These are phyloP conservation scores for Fusarium buxicola DNA, from an alignment of 2,329 filamentous ascomycete genomes.

Conservation along the genomic window DNA sequence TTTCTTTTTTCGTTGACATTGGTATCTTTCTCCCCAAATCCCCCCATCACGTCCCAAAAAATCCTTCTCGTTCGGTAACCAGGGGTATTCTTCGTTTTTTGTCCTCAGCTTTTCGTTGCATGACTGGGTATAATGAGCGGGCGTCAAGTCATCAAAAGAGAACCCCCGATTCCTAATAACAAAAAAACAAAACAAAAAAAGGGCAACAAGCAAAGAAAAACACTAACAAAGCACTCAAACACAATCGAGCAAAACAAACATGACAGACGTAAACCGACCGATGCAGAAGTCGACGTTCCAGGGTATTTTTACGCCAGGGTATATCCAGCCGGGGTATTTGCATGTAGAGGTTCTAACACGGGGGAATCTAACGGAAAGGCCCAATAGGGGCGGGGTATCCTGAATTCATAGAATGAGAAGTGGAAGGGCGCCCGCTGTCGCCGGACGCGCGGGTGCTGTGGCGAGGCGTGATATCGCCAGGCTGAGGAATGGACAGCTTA, in stretches of 20 bases:
- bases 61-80: slow-evolving; percentile 43
- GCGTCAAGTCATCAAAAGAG: slow-evolving; percentile 51
- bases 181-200: slow-evolving; percentile 38
- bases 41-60: slow-evolving; percentile 41
- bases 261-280: slow-evolving; percentile 57
- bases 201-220: slow-evolving; percentile 26
- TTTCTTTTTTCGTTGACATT: slow-evolving; percentile 40
- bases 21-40: slow-evolving; percentile 46
- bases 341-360: slow-evolving; percentile 61
- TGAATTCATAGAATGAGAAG: slow-evolving; percentile 94
- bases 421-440: slow-evolving; percentile 91
- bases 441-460: slow-evolving; percentile 86
- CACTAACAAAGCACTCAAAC: slow-evolving; percentile 29
- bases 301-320: slow-evolving; percentile 72
- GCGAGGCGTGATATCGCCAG: slow-evolving; percentile 85
- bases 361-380: slow-evolving; percentile 83
- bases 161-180: slow-evolving; percentile 43
- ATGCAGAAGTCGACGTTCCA: slow-evolving; percentile 59
- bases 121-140: slow-evolving; percentile 52
- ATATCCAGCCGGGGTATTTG: slow-evolving; percentile 74
- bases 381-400: slow-evolving; percentile 95
- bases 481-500: slow-evolving; percentile 73
- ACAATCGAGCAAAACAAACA: slow-evolving; percentile 42
- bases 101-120: slow-evolving; percentile 47
- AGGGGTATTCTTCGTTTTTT: slow-evolving; percentile 52